A percentile compares a stretch with the other conserved stretches of the same genome.
phyloP scores from a whole-genome alignment of 1,284 basidiomycete species.

The Acaromyces ingoldii region DNA sequence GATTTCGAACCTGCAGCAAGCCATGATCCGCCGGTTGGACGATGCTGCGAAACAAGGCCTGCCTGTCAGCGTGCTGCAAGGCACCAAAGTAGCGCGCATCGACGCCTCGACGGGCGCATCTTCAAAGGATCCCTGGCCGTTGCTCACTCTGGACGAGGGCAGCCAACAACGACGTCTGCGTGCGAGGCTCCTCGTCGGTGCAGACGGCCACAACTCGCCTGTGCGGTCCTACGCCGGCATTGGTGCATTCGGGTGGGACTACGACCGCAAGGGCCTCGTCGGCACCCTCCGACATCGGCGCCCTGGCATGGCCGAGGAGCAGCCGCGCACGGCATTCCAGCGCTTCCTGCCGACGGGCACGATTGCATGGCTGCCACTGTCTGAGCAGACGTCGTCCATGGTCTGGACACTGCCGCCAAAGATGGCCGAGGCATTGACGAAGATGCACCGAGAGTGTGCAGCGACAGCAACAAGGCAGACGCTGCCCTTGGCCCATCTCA shows the following conservation, averaged over 20 bases:
- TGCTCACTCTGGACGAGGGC: conserved; percentile 8
- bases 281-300: conserved; percentile 63
- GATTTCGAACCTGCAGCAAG: conserved; percentile 46
- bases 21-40: conserved; percentile 36
- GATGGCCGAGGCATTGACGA: conserved; percentile 69
- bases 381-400: conserved; percentile 72
- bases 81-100: conserved; percentile 66
- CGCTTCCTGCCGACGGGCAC: conserved; percentile 93
- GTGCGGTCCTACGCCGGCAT: conserved; percentile 83
- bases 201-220: conserved; percentile 91
- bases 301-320: conserved; percentile 55
- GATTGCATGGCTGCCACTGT: conserved; percentile 81
- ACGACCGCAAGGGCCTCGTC: conserved; percentile 84
- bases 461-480: background rate
- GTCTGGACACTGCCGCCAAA: conserved; percentile 89
- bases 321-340: conserved; percentile 75
- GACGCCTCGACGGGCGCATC: conserved; percentile 19
- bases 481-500: conserved; percentile 64
- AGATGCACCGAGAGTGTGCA: conserved; percentile 56
- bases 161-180: conserved; percentile 10
- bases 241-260: conserved; percentile 83
- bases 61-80: conserved; percentile 61
- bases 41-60: conserved; percentile 39
- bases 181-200: conserved; percentile 66
- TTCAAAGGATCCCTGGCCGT: conserved; percentile 43